Evolutionary conservation across 2,329 filamentous ascomycete species (phyloP).

Genomic region (Sphaerulina populicola): DNA sequence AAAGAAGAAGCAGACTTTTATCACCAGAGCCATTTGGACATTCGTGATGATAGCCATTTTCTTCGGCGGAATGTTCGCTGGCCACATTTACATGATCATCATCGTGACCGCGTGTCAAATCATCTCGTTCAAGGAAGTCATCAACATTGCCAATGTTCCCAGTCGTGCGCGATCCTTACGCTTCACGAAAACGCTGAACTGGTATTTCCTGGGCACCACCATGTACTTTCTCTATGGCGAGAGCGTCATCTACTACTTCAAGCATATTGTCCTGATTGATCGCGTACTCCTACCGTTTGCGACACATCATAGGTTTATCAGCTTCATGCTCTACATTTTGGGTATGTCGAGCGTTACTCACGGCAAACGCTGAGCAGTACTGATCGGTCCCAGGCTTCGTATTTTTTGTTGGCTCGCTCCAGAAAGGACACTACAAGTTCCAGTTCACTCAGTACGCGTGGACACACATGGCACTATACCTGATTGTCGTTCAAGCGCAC

Average conservation of each 20-base stretch:
- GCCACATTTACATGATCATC: slow-evolving; percentile 93
- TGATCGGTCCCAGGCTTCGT: slow-evolving; percentile 63
- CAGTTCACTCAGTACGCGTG: slow-evolving; percentile 99
- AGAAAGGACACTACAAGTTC: slow-evolving; percentile 94
- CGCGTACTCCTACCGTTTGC: slow-evolving; percentile 85
- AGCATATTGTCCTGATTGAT: slow-evolving; percentile 94
- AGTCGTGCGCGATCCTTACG: slow-evolving; percentile 82
- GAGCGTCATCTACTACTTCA: slow-evolving; percentile 99
- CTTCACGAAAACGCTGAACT: slow-evolving; percentile 94
- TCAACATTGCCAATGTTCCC: slow-evolving; percentile 91
- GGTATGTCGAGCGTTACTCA: slow-evolving; percentile 49
- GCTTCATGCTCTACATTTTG: slow-evolving; percentile 95
- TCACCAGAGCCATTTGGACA: slow-evolving; percentile 94
- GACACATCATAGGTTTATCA: slow-evolving; percentile 96
- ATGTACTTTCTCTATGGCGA: slow-evolving; percentile 99
- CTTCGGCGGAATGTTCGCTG: slow-evolving; percentile 85
- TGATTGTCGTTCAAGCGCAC: slow-evolving; percentile 95
- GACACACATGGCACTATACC: slow-evolving; percentile 98
- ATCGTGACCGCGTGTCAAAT: slow-evolving; percentile 92
- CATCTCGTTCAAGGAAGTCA: slow-evolving; percentile 97
- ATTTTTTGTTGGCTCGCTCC: slow-evolving; percentile 90
- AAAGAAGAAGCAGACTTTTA: slow-evolving; percentile 98
- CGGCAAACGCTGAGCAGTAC: neutral
- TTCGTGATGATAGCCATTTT: slow-evolving; percentile 94
- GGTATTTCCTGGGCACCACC: slow-evolving; percentile 97